These are phyloP conservation scores for Pleurotus cornucopiae DNA, from an alignment of 768 basidiomycete species.

Conservation along the genomic window DNA sequence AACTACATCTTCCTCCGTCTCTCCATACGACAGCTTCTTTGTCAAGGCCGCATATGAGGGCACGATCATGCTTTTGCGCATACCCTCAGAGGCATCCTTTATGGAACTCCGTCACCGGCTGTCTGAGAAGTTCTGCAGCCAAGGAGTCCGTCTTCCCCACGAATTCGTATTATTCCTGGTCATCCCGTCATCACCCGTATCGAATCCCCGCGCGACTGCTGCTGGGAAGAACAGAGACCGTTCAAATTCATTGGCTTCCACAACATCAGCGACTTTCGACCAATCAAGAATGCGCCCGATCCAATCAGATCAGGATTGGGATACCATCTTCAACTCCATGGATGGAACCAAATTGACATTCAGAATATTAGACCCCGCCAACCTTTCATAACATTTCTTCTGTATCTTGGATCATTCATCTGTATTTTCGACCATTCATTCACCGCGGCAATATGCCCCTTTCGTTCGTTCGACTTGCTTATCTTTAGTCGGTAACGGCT, in stretches of 20 bases:
- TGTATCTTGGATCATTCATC: background rate
- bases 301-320: slow-evolving; percentile 57
- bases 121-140: slow-evolving; percentile 60
- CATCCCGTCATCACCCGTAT: slow-evolving; percentile 27
- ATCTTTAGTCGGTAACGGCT: background rate
- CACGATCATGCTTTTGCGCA: slow-evolving; percentile 59
- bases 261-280: slow-evolving; percentile 16
- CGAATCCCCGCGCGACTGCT: slow-evolving; percentile 11
- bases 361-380: slow-evolving; percentile 42
- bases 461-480: background rate
- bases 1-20: slow-evolving; percentile 21
- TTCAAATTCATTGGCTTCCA: slow-evolving; percentile 30
- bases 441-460: background rate
- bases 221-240: slow-evolving; percentile 25
- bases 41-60: slow-evolving; percentile 66
- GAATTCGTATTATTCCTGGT: slow-evolving; percentile 55
- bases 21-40: slow-evolving; percentile 26
- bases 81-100: slow-evolving; percentile 40
- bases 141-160: slow-evolving; percentile 47
- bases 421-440: background rate
- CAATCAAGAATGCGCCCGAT: slow-evolving; percentile 38
- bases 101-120: slow-evolving; percentile 53
- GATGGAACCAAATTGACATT: slow-evolving; percentile 53
- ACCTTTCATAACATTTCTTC: slow-evolving; percentile 5
- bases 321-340: slow-evolving; percentile 36